A percentile compares a stretch with the other conserved stretches of the same genome.
Evolutionary conservation across 176 grass and related monocot genomes (phyloP).

Genomic region (Luzula sylvatica): DNA sequence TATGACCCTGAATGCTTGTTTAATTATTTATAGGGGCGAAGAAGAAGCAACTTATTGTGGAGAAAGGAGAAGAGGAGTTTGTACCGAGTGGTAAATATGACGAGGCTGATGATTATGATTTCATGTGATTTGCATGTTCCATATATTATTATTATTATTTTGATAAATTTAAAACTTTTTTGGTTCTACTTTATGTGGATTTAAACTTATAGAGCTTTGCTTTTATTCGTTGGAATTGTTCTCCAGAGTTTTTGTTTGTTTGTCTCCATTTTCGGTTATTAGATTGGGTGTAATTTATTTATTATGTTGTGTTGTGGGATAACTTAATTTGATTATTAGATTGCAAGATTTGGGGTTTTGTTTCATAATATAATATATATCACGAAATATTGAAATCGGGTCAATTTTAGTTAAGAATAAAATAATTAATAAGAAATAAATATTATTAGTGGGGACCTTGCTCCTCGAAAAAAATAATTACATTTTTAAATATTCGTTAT

Average conservation of each 20-base stretch:
- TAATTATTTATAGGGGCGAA: slow-evolving; percentile 37
- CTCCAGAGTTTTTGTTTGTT: slow-evolving; percentile 12
- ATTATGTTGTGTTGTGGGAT: slow-evolving; percentile 1
- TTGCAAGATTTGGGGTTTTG: too few relatives aligned
- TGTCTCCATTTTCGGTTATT: not conserved
- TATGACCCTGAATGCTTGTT: not conserved
- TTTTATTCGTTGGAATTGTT: not conserved
- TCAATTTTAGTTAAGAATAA: too few relatives aligned
- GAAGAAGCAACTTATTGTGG: slow-evolving; percentile 76
- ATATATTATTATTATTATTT: slow-evolving; percentile 8
- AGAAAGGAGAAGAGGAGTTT: slow-evolving; percentile 62
- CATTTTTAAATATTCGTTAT: too few relatives aligned
- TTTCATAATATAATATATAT: too few relatives aligned
- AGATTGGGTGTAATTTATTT: slow-evolving; percentile 30
- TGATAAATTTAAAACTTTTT: not conserved
- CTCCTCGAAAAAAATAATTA: too few relatives aligned
- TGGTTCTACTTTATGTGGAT: not conserved
- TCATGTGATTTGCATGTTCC: slow-evolving; percentile 49
- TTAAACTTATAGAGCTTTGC: slow-evolving; percentile 17
- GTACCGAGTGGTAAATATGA: slow-evolving; percentile 33
- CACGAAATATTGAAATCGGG: too few relatives aligned
- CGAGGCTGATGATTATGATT: slow-evolving; percentile 51
- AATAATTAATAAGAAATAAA: too few relatives aligned
- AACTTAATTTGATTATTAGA: too few relatives aligned
- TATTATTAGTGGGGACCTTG: too few relatives aligned